Percentiles rank a stretch among this genome's conserved stretches.
Evolutionary conservation across 495 filamentous ascomycete genomes (phyloP).

Genomic region (Penicillium coprophilum): DNA sequence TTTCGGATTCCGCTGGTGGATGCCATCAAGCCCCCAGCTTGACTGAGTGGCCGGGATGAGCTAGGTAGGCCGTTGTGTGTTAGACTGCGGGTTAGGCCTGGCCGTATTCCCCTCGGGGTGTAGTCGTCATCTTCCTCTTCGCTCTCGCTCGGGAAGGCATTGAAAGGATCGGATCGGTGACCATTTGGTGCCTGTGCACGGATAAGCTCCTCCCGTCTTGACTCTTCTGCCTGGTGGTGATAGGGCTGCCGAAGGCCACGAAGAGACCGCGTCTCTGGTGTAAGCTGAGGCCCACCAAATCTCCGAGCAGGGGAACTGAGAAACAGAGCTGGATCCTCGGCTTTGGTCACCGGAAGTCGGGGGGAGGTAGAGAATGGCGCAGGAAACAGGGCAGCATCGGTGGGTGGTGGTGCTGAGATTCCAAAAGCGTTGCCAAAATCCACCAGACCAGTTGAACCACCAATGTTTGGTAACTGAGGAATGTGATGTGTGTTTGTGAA

Average conservation of each 20-base stretch:
- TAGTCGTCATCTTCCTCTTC: conserved; percentile 45
- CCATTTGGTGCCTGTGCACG: conserved; percentile 28
- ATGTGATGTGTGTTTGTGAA: conserved; percentile 25
- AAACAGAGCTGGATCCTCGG: conserved; percentile 57
- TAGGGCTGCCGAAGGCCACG: conserved; percentile 51
- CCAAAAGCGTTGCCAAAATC: conserved; percentile 38
- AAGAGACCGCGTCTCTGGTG: conserved; percentile 33
- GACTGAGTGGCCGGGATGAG: conserved; percentile 31
- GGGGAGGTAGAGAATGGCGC: conserved; percentile 51
- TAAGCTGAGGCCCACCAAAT: conserved; percentile 45
- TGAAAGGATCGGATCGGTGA: conserved; percentile 13
- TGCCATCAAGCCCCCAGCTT: conserved; percentile 33
- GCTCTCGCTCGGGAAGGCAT: conserved; percentile 24
- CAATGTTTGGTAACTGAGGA: conserved; percentile 43
- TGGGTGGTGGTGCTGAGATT: conserved; percentile 33
- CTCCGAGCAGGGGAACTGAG: conserved; percentile 52
- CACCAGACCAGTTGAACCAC: conserved; percentile 40
- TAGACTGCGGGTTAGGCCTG: conserved; percentile 60
- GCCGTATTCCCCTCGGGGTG: conserved; percentile 47
- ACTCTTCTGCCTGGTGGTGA: conserved; percentile 58
- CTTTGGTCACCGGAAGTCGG: conserved; percentile 38
- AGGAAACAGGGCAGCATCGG: conserved; percentile 45
- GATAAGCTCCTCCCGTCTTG: conserved; percentile 52
- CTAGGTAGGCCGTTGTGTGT: conserved; percentile 43
- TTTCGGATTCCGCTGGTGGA: conserved; percentile 45